Evolutionary conservation across 768 basidiomycete genomes (phyloP).

Genomic region (Suillus brevipes): DNA sequence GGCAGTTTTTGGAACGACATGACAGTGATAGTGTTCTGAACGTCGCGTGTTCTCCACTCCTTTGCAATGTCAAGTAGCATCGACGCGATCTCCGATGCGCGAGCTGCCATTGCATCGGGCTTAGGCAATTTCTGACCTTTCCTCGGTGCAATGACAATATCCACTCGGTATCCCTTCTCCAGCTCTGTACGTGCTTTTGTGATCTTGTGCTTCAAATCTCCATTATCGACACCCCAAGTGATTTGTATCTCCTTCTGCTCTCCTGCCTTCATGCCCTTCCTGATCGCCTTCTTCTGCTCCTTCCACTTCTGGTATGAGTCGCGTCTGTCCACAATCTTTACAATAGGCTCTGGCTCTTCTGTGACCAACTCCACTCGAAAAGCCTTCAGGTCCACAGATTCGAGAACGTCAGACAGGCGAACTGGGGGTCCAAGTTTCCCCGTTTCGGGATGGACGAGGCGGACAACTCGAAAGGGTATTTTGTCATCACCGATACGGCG

Average conservation of each 20-base stretch:
- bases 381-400: conserved; percentile 39
- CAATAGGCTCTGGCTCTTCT: conserved; percentile 52
- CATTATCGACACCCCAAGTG: conserved; percentile 60
- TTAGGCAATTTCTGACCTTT: conserved; percentile 38
- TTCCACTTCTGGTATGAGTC: conserved; percentile 41
- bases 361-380: conserved; percentile 58
- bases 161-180: conserved; percentile 57
- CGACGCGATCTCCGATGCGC: conserved; percentile 43
- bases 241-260: conserved; percentile 68
- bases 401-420: conserved; percentile 46
- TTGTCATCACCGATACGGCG: conserved; percentile 34
- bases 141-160: conserved; percentile 57
- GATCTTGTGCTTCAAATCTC: conserved; percentile 68
- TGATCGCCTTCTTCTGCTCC: conserved; percentile 36
- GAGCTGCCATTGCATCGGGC: conserved; percentile 41
- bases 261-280: conserved; percentile 29
- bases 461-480: conserved; percentile 45
- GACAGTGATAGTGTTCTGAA: conserved; percentile 37
- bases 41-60: conserved; percentile 51
- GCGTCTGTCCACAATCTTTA: conserved; percentile 54
- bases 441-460: conserved; percentile 49
- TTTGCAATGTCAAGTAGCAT: conserved; percentile 48
- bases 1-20: conserved; percentile 46
- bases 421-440: conserved; percentile 36
- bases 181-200: conserved; percentile 57